These are phyloP conservation scores for Hericium erinaceus DNA, from an alignment of 768 basidiomycete genomes.

Conservation along the genomic window DNA sequence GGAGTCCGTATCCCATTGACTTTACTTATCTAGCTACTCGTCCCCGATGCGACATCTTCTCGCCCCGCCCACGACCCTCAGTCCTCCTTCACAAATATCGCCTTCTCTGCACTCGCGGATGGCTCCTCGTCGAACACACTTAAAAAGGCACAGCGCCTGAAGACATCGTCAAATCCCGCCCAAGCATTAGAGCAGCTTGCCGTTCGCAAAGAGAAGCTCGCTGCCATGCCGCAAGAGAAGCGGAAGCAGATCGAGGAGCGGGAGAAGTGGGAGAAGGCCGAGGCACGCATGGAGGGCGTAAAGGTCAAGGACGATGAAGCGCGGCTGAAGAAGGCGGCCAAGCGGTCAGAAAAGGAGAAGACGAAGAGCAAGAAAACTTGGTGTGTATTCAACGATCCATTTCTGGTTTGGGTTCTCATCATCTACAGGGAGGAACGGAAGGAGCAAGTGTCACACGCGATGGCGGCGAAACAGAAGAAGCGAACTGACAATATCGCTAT, in stretches of 20 bases:
- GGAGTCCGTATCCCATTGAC: background rate
- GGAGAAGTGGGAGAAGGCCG: slow-evolving; percentile 87
- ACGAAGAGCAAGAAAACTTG: slow-evolving; percentile 75
- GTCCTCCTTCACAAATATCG: slow-evolving; percentile 44
- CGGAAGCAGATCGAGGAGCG: slow-evolving; percentile 71
- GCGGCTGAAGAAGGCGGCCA: slow-evolving; percentile 85
- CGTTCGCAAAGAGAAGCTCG: slow-evolving; percentile 69
- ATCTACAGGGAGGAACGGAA: slow-evolving; percentile 74
- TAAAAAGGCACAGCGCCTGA: slow-evolving; percentile 45
- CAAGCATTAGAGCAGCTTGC: slow-evolving; percentile 80
- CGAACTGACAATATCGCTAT: slow-evolving; percentile 82
- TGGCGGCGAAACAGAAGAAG: slow-evolving; percentile 87
- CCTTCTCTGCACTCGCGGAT: slow-evolving; percentile 58
- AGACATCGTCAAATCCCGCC: slow-evolving; percentile 70
- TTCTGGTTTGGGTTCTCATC: background rate
- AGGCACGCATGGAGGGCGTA: slow-evolving; percentile 77
- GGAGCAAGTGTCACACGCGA: slow-evolving; percentile 58
- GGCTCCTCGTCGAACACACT: slow-evolving; percentile 23
- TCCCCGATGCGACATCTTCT: slow-evolving; percentile 36
- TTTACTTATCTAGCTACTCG: slow-evolving; percentile 59
- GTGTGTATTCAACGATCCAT: slow-evolving; percentile 35
- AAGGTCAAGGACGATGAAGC: slow-evolving; percentile 86
- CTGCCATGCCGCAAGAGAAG: slow-evolving; percentile 72
- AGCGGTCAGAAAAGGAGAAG: slow-evolving; percentile 89
- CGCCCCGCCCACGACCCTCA: slow-evolving; percentile 19